Conservation (phyloP, 176 grass and related monocot genomes). For the Musa itinerans region DNA sequence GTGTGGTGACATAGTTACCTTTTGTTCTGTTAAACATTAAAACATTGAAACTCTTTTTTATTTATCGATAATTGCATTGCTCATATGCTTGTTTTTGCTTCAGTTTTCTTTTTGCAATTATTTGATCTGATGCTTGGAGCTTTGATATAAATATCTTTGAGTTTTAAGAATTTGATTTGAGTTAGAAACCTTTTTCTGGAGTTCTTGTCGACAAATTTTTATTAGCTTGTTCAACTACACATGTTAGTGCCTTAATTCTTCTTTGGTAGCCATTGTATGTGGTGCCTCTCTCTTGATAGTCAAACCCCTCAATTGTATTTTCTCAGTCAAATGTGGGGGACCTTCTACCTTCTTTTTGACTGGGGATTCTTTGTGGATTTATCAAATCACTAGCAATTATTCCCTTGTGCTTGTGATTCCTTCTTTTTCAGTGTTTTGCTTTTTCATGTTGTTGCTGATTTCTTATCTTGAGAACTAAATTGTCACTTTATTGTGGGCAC, state of each 20-base stretch:
- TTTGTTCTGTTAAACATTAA: no score
- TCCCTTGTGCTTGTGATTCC: neutral
- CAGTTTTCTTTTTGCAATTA: neutral
- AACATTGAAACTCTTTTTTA: neutral
- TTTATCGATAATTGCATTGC: neutral
- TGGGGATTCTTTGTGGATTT: neutral
- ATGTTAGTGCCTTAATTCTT: no score
- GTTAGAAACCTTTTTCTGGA: no score
- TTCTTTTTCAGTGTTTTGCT: neutral
- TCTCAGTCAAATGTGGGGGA: neutral
- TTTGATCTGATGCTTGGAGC: neutral
- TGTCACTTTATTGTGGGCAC: neutral
- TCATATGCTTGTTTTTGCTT: no score
- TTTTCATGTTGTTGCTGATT: neutral
- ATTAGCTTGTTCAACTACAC: no score
- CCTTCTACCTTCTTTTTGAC: neutral
- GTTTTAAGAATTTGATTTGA: no score
- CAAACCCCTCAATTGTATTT: no score
- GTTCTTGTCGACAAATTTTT: no score
- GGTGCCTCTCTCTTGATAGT: no score
- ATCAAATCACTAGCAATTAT: neutral
- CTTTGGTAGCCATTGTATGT: no score
- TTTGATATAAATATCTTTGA: no score
- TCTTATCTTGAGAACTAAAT: constrained; percentile 6
- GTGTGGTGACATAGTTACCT: no score